Percentiles rank a stretch among this genome's conserved stretches.
Evolutionary conservation across 2,329 filamentous ascomycete genomes (phyloP).

Genomic region (Fusarium floridanum): DNA sequence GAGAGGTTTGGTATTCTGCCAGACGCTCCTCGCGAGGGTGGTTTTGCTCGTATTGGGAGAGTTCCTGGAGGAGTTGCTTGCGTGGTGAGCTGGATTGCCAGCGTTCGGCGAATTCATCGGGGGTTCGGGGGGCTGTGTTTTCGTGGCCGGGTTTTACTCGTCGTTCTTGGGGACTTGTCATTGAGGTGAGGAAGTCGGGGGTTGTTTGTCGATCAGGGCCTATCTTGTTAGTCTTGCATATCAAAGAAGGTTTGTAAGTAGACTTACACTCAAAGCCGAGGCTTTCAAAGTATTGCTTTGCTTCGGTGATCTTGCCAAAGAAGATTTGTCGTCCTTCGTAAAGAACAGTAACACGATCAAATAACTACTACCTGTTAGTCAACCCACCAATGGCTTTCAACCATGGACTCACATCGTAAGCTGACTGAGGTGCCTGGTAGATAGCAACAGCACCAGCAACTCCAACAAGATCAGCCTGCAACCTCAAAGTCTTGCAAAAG

Average conservation of each 20-base stretch:
- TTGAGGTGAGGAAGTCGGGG: conserved; percentile 52
- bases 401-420: conserved; percentile 59
- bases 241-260: accelerated
- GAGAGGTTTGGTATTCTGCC: conserved; percentile 38
- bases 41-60: conserved; percentile 45
- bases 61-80: conserved; percentile 47
- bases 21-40: conserved; percentile 38
- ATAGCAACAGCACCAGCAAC: conserved; percentile 53
- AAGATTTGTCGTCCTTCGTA: conserved; percentile 78
- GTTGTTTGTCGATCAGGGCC: conserved; percentile 46
- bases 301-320: conserved; percentile 69
- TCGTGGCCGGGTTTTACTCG: conserved; percentile 50
- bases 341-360: conserved; percentile 76
- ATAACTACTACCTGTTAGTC: conserved; percentile 63
- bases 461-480: conserved; percentile 45
- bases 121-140: conserved; percentile 50
- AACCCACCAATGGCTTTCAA: too few species aligned
- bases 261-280: conserved; percentile 44
- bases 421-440: conserved; percentile 73
- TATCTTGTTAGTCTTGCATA: conserved; percentile 2
- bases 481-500: conserved; percentile 44
- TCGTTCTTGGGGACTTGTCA: conserved; percentile 57
- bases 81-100: conserved; percentile 49
- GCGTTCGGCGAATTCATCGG: conserved; percentile 53
- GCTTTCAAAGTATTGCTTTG: conserved; percentile 71